Evolutionary conservation across 345 rosid genomes (phyloP).

Genomic region (Euphorbia peplus): DNA sequence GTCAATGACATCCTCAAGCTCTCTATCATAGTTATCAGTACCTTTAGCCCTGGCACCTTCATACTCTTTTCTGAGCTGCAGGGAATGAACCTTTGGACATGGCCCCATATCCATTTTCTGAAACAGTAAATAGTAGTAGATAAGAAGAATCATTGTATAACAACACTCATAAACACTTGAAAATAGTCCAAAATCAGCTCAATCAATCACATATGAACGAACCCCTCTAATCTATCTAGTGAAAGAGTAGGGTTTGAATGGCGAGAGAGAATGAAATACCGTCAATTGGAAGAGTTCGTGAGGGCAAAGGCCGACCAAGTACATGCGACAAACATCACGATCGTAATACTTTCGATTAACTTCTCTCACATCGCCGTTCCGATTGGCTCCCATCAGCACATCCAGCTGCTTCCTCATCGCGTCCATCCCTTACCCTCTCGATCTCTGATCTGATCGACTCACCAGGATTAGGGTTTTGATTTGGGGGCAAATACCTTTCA

Average conservation of each 20-base stretch:
- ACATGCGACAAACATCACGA: conserved; percentile 98
- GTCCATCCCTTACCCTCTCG: conserved; percentile 48
- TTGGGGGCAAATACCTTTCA: not conserved
- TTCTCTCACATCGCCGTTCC: conserved; percentile 96
- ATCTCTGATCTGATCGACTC: not conserved
- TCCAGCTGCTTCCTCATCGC: conserved; percentile 99
- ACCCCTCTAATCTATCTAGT: not conserved
- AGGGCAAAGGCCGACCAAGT: conserved; percentile 92
- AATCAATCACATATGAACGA: too few relatives aligned
- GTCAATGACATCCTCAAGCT: conserved; percentile 93
- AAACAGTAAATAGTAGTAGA: conserved; percentile 9
- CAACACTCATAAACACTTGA: not conserved
- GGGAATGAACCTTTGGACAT: conserved; percentile 96
- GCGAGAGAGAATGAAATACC: conserved; percentile 16
- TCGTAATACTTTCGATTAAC: conserved; percentile 97
- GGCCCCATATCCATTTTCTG: conserved; percentile 99
- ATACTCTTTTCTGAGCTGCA: conserved; percentile 95
- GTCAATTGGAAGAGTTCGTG: conserved; percentile 98
- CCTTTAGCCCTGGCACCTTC: conserved; percentile 88
- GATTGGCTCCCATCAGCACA: conserved; percentile 98
- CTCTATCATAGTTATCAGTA: conserved; percentile 78
- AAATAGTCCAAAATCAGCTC: not conserved
- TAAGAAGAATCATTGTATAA: not conserved
- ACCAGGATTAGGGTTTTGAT: conserved; percentile 17
- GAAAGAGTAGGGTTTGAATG: not conserved